These are phyloP conservation scores for Phoma sp. DNA, from an alignment of 2,329 filamentous ascomycete species.

Conservation along the genomic window DNA sequence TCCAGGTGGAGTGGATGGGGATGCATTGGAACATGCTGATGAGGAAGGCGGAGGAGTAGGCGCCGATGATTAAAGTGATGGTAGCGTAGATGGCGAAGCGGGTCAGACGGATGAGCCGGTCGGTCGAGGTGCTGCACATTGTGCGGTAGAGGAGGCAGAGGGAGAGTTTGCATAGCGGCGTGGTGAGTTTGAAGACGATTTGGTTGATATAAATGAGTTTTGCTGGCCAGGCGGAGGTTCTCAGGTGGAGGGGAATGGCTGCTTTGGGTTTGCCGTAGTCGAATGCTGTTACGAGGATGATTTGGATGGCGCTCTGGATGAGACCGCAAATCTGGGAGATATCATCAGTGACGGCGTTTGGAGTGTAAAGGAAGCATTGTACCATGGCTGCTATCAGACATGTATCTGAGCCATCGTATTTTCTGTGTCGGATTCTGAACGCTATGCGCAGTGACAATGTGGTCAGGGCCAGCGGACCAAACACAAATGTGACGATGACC, in stretches of 20 bases:
- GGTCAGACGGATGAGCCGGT: conserved; percentile 10
- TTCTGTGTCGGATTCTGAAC: conserved; percentile 10
- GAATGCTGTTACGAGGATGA: conserved; percentile 11
- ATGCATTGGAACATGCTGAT: conserved; percentile 18
- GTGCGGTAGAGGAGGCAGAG: conserved; percentile 14
- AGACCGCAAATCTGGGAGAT: conserved; percentile 5
- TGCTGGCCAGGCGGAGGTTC: conserved; percentile 6
- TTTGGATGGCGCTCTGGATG: conserved; percentile 17
- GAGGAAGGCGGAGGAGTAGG: conserved; percentile 15
- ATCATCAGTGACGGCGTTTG: neutral
- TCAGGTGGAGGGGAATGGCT: conserved; percentile 5
- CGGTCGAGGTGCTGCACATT: conserved; percentile 18
- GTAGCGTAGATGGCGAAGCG: conserved; percentile 11
- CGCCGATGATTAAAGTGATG: conserved; percentile 13
- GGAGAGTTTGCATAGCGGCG: conserved; percentile 18
- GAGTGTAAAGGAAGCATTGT: neutral
- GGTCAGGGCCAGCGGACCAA: conserved; percentile 4
- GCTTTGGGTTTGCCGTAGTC: conserved; percentile 17
- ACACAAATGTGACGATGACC: conserved; percentile 12
- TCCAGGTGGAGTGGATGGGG: conserved; percentile 15
- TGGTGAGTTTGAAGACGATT: conserved; percentile 19
- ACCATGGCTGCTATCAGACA: conserved; percentile 19
- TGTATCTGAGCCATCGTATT: conserved; percentile 15
- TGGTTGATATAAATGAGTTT: conserved; percentile 18
- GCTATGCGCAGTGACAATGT: conserved; percentile 10